A percentile compares a stretch with the other conserved stretches of the same genome.
These are phyloP conservation scores for Clitopilus hobsonii DNA, from an alignment of 768 basidiomycete species.

Conservation along the genomic window DNA sequence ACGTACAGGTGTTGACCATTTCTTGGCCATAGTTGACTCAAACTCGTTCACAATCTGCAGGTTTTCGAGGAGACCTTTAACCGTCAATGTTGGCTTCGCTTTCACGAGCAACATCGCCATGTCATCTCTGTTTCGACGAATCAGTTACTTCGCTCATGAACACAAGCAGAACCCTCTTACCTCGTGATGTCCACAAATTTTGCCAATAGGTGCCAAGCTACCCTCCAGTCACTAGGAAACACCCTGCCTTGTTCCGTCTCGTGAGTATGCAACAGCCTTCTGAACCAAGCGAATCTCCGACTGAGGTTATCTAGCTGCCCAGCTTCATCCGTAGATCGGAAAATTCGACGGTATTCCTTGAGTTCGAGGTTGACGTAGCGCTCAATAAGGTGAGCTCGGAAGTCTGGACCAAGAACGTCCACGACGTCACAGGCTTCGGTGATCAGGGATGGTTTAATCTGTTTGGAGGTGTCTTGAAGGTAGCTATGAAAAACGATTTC, in stretches of 20 bases:
- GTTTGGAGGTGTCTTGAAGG: conserved; percentile 69
- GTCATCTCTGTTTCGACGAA: conserved; percentile 86
- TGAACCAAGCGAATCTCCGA: conserved; percentile 93
- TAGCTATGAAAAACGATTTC: conserved; percentile 44
- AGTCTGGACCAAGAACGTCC: conserved; percentile 84
- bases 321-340: conserved; percentile 89
- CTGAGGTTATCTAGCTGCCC: conserved; percentile 95
- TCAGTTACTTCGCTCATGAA: too few species aligned
- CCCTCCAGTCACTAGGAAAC: conserved; percentile 85
- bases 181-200: conserved; percentile 91
- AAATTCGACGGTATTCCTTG: conserved; percentile 95
- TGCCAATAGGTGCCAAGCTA: conserved; percentile 74
- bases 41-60: conserved; percentile 87
- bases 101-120: conserved; percentile 78
- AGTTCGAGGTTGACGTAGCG: conserved; percentile 87
- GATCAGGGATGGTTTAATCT: conserved; percentile 59
- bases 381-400: conserved; percentile 76
- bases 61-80: conserved; percentile 79
- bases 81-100: conserved; percentile 64
- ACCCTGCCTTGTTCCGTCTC: conserved; percentile 82
- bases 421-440: conserved; percentile 84
- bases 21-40: conserved; percentile 74
- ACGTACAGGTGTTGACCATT: conserved; percentile 72
- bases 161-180: too few species aligned
- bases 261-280: conserved; percentile 76